Evolutionary conservation across 805 yeast genomes (phyloP).

Genomic region (Saccharomycopsis olivae): DNA sequence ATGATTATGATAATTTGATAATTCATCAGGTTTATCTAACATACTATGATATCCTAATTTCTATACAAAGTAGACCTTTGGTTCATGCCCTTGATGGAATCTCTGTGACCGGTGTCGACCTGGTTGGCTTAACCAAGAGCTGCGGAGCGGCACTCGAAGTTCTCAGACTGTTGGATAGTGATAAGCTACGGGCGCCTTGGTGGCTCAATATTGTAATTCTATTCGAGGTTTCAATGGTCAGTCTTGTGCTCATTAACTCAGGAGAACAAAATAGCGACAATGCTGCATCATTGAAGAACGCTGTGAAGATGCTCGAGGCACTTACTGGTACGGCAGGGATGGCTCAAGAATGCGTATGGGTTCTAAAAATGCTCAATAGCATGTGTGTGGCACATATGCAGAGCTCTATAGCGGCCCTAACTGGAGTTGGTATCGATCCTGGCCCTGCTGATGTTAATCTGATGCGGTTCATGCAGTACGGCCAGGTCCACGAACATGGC

Average conservation of each 20-base stretch:
- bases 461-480: constrained; percentile 38
- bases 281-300: constrained; percentile 12
- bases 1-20: background rate
- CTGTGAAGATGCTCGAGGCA: background rate
- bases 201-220: constrained; percentile 35
- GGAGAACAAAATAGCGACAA: constrained; percentile 25
- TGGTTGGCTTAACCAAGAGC: background rate
- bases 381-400: constrained; percentile 35
- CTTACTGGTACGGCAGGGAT: background rate
- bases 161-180: background rate
- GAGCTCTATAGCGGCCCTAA: constrained; percentile 29
- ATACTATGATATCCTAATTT: background rate
- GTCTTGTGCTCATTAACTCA: constrained; percentile 32
- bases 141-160: background rate
- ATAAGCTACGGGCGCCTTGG: constrained; percentile 35
- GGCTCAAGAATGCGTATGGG: constrained; percentile 32
- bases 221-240: constrained; percentile 33
- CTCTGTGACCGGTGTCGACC: background rate
- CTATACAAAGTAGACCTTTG: background rate
- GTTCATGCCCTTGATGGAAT: background rate
- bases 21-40: background rate
- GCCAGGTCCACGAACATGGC: constrained; percentile 30
- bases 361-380: constrained; percentile 42
- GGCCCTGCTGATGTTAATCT: constrained; percentile 43
- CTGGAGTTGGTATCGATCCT: constrained; percentile 38